Conservation (phyloP, 345 rosid genomes). For the Eucalyptus pauciflora region DNA sequence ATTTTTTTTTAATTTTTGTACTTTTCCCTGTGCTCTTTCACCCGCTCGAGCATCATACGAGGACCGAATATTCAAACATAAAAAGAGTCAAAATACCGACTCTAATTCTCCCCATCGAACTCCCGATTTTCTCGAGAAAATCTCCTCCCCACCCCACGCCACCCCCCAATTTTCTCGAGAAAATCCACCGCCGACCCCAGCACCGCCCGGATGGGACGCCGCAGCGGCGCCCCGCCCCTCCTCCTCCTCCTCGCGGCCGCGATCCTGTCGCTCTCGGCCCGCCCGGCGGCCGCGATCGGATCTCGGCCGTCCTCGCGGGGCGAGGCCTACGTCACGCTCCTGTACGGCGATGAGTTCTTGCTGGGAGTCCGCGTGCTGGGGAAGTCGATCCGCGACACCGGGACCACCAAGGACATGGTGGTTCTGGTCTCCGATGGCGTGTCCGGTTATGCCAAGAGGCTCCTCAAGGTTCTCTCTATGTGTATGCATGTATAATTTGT, state of each 20-base stretch:
- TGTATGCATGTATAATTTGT: neutral
- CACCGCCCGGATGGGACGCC: constrained; percentile 2
- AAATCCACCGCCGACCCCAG: neutral
- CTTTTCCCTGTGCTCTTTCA: neutral
- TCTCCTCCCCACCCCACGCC: neutral
- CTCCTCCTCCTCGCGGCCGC: constrained; percentile 16
- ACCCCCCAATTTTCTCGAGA: constrained; percentile 9
- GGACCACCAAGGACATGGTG: constrained; percentile 74
- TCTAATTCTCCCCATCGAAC: neutral
- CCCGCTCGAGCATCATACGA: neutral
- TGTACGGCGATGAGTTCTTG: constrained; percentile 92
- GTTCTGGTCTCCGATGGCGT: constrained; percentile 95
- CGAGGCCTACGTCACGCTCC: constrained; percentile 73
- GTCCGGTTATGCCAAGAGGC: constrained; percentile 55
- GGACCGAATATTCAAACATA: neutral
- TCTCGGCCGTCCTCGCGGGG: constrained; percentile 11
- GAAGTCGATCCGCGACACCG: constrained; percentile 76
- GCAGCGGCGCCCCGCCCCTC: neutral
- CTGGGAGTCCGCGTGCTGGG: constrained; percentile 93
- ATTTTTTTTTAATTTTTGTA: neutral
- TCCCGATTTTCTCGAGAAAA: constrained; percentile 14
- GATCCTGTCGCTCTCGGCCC: constrained; percentile 10
- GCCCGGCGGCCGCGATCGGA: constrained; percentile 17
- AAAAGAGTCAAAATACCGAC: neutral
- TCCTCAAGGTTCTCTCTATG: constrained; percentile 31